Conservation (phyloP, 768 basidiomycete species). For the Jaapia argillacea region DNA sequence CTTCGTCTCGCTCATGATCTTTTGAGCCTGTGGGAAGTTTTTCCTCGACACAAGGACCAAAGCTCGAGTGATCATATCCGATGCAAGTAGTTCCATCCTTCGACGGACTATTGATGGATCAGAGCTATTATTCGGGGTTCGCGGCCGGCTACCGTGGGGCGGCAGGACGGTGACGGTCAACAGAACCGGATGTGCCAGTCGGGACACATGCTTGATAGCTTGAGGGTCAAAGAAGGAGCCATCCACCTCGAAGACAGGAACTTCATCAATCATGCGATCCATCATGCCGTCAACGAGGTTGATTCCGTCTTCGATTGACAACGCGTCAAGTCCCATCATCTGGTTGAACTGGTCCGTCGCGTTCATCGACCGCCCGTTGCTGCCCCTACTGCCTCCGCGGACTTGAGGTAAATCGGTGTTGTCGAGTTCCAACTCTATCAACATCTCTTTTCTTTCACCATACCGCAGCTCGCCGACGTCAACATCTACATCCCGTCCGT, state of each 20-base stretch:
- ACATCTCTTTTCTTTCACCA: constrained; percentile 96
- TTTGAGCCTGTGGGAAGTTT: constrained; percentile 85
- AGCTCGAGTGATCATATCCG: constrained; percentile 95
- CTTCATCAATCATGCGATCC: constrained; percentile 96
- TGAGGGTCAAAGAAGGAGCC: constrained; percentile 92
- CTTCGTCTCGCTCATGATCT: constrained; percentile 85
- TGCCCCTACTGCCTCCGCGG: constrained; percentile 12
- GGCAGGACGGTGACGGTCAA: constrained; percentile 89
- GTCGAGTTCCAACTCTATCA: constrained; percentile 91
- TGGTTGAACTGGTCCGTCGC: constrained; percentile 88
- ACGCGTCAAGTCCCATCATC: constrained; percentile 71
- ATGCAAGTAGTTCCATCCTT: constrained; percentile 92
- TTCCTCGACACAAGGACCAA: constrained; percentile 87
- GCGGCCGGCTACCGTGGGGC: constrained; percentile 20
- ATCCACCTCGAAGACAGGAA: constrained; percentile 93
- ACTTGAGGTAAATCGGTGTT: constrained; percentile 41
- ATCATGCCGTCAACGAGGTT: constrained; percentile 88
- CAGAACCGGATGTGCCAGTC: constrained; percentile 89
- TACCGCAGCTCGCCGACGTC: constrained; percentile 90
- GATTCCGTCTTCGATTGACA: constrained; percentile 58
- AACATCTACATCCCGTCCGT: constrained; percentile 91
- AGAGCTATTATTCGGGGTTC: constrained; percentile 29
- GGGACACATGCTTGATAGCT: constrained; percentile 72
- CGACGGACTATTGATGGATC: constrained; percentile 88
- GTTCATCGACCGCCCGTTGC: constrained; percentile 33